Base-by-base conservation (phyloP, 1,284 basidiomycete species). In the Cyathus olla region DNA sequence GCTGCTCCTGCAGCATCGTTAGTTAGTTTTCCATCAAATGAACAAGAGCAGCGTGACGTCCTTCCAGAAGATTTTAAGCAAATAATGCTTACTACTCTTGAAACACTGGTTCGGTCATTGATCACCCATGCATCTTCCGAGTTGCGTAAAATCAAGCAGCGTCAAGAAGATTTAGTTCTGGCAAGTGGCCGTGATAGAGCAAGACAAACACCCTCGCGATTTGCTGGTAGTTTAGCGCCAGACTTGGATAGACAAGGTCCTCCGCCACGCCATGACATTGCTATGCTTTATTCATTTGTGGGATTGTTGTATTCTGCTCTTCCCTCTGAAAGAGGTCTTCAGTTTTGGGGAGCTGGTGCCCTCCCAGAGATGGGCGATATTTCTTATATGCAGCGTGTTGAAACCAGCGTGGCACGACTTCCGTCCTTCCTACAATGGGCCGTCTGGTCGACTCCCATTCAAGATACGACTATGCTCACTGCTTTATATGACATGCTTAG, bases 401-500 rank as follows among this genome's bases (percentile, higher is more conserved):
- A 94, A 66, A 79, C 85, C 11, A 84, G 85, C 0, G 78, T 87
- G 22, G 91, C 89, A 2, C 88, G 90, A 60, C 80, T 96, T 2
- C 90, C 92, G 1, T 86, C 90, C 1, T 97, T 98, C 76, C 80
- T 96, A 48, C 91, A 94, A 59, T 96, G 95, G 90, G 92, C 94
- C 0, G 89, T 96, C 9, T 93, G 91, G 92, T 92, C 91, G 1
- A 92, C 91, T 1, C 92, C 96, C 64, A 83, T 86, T 4, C 87
- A 92, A 53, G 90, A 95, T 60, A 75, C 87, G 6, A 87, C 88
- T 8, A 91, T 95, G 83, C 84, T 90, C 22, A 89, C 88, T 66
- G 92, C 95, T 0, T 81, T 96, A 60, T 97, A 95, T 76, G 93
- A 96, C 65, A 95, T 97, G 94, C 80, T 97, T 22, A 82, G 87